Evolutionary conservation across 2,329 filamentous ascomycete genomes (phyloP).

Genomic region (Boeremia lycopersici): DNA sequence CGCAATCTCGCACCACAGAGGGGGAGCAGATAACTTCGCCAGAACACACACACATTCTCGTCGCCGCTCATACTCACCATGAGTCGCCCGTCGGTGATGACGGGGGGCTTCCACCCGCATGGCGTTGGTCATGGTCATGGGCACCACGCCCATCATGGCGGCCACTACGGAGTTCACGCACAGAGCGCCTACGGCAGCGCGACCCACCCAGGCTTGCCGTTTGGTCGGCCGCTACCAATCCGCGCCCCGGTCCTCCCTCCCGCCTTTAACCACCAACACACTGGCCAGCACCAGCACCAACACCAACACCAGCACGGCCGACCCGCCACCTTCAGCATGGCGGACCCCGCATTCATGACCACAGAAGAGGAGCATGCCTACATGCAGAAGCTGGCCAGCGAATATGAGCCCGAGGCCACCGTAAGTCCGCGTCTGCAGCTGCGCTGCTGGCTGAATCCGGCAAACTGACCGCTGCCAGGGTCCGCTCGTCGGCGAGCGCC

Average conservation of each 20-base stretch:
- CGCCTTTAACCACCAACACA: conserved; percentile 43
- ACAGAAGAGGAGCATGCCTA: conserved; percentile 63
- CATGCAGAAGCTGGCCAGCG: conserved; percentile 66
- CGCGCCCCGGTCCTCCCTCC: conserved; percentile 49
- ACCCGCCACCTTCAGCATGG: conserved; percentile 45
- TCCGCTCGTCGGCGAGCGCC: conserved; percentile 78
- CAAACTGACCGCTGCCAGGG: conserved; percentile 63
- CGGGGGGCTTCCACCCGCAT: conserved; percentile 32
- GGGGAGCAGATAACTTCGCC: conserved; percentile 16
- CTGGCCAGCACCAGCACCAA: conserved; percentile 41
- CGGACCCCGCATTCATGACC: conserved; percentile 42
- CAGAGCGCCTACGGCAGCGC: conserved; percentile 31
- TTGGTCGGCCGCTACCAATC: conserved; percentile 50
- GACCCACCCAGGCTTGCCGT: conserved; percentile 38
- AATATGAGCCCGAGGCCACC: conserved; percentile 63
- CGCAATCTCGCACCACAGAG: conserved; percentile 19
- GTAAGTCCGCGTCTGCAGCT: conserved; percentile 50
- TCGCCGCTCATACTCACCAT: conserved; percentile 21
- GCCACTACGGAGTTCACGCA: conserved; percentile 34
- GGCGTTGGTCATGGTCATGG: conserved; percentile 17
- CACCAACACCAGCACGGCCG: conserved; percentile 31
- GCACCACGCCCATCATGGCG: conserved; percentile 8
- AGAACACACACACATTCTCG: conserved; percentile 1
- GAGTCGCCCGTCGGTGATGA: conserved; percentile 41
- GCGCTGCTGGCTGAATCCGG: conserved; percentile 17